These are phyloP conservation scores for Penicillium goetzii DNA, from an alignment of 495 filamentous ascomycete species.

Conservation along the genomic window DNA sequence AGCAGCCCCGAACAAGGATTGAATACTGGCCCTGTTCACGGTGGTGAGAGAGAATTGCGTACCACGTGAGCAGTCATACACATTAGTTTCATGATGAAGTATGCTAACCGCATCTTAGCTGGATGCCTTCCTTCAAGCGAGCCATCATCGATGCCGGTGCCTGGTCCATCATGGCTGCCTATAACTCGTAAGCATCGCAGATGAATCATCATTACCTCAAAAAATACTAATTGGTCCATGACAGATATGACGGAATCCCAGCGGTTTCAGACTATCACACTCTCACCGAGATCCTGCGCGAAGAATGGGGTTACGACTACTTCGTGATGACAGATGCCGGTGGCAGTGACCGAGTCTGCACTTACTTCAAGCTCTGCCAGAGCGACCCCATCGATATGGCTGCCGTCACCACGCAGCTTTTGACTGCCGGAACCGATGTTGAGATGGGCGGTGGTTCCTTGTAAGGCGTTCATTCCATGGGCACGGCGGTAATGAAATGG, in stretches of 20 bases:
- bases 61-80: slow-evolving; percentile 50
- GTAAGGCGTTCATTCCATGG: slow-evolving; percentile 23
- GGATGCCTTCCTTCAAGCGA: slow-evolving; percentile 66
- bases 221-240: background rate
- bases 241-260: slow-evolving; percentile 65
- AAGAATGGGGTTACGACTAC: slow-evolving; percentile 73
- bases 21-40: slow-evolving; percentile 70
- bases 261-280: slow-evolving; percentile 62
- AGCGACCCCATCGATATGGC: slow-evolving; percentile 61
- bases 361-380: slow-evolving; percentile 63
- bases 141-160: slow-evolving; percentile 70
- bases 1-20: slow-evolving; percentile 69
- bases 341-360: slow-evolving; percentile 67
- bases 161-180: slow-evolving; percentile 68
- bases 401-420: slow-evolving; percentile 56
- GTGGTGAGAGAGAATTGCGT: slow-evolving; percentile 67
- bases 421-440: slow-evolving; percentile 71
- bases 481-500: background rate
- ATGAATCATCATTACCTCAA: background rate
- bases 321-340: slow-evolving; percentile 64
- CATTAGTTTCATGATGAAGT: background rate
- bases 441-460: slow-evolving; percentile 77
- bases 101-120: slow-evolving; percentile 34
- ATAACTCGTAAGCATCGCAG: slow-evolving; percentile 53
- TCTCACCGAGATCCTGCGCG: slow-evolving; percentile 66